Percentiles rank a stretch among this genome's conserved stretches.
phyloP scores from a whole-genome alignment of 306 rosid species.

The Dryas octopetala region DNA sequence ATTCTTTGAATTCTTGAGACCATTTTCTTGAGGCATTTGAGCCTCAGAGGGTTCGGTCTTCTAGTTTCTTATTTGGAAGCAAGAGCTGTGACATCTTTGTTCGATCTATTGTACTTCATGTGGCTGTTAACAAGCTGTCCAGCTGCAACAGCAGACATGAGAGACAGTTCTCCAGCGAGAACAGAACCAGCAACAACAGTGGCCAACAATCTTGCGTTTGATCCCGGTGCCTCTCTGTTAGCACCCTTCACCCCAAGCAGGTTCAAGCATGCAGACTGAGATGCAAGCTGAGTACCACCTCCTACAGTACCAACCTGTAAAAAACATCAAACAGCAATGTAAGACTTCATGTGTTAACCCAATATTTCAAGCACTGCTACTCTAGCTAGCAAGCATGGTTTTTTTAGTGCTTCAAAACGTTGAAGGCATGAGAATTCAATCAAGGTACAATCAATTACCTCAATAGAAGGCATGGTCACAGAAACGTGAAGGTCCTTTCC shows the following conservation, averaged over 20 bases:
- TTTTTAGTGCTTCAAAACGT: no score
- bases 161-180: slow-evolving; percentile 90
- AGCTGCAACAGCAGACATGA: slow-evolving; percentile 89
- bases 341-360: not conserved
- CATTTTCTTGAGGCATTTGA: not conserved
- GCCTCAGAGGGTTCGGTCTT: not conserved
- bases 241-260: slow-evolving; percentile 92
- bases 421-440: no score
- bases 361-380: not conserved
- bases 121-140: slow-evolving; percentile 92
- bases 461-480: slow-evolving; percentile 91
- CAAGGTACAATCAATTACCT: slow-evolving; percentile 36
- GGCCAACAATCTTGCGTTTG: slow-evolving; percentile 72
- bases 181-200: slow-evolving; percentile 80
- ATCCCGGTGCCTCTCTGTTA: slow-evolving; percentile 67
- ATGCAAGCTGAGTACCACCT: slow-evolving; percentile 95
- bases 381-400: no score
- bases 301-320: slow-evolving; percentile 92
- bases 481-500: slow-evolving; percentile 85
- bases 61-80: slow-evolving; percentile 33
- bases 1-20: not conserved
- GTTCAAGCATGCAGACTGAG: slow-evolving; percentile 90
- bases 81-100: slow-evolving; percentile 49
- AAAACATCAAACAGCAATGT: slow-evolving; percentile 1
- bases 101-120: slow-evolving; percentile 93